Conservation (phyloP, 164 flowering plant genomes). For the Stephania yunnanensis region DNA sequence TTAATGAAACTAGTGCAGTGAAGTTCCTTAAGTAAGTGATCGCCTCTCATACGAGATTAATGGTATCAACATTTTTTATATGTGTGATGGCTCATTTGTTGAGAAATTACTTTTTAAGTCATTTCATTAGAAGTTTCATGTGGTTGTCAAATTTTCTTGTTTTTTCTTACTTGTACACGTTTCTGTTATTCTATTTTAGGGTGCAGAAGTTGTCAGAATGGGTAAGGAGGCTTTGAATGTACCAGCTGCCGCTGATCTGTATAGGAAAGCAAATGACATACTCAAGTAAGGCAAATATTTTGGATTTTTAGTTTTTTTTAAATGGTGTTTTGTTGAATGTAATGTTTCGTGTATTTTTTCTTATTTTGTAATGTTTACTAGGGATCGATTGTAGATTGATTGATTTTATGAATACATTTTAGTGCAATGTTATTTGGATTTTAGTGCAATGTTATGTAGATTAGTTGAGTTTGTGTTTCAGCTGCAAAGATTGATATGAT, state of each 20-base stretch:
- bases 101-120: background rate
- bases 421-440: too few species aligned
- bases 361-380: too few species aligned
- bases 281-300: slow-evolving; percentile 60
- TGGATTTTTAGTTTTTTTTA: too few species aligned
- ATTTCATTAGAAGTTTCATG: background rate
- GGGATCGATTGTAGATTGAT: too few species aligned
- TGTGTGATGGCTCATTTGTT: background rate
- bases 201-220: slow-evolving; percentile 99
- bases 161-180: background rate
- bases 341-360: too few species aligned
- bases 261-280: slow-evolving; percentile 80
- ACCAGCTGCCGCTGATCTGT: slow-evolving; percentile 86
- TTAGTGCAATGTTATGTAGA: too few species aligned
- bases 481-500: too few species aligned
- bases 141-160: background rate
- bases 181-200: slow-evolving; percentile 40
- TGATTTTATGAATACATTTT: too few species aligned
- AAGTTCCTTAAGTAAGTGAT: background rate
- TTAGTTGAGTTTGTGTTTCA: too few species aligned
- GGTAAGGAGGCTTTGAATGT: slow-evolving; percentile 77
- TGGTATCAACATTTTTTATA: background rate
- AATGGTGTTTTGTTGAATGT: too few species aligned
- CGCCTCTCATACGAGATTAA: background rate
- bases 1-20: background rate